Base-by-base conservation (phyloP, 495 filamentous ascomycete genomes). In the Penicillium paxilli region DNA sequence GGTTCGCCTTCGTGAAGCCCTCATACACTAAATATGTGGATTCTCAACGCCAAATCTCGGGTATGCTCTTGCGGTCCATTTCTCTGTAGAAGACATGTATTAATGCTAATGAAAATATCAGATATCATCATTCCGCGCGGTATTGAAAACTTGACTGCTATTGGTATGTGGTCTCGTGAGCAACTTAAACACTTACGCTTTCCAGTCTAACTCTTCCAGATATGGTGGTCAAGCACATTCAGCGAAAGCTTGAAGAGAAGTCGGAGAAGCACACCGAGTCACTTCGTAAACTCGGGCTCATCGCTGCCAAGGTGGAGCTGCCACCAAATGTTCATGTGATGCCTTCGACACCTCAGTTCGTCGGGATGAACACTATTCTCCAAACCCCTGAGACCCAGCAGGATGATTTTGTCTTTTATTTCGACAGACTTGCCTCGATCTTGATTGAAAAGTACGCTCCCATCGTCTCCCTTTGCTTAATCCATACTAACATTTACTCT, bases 361-460 rank as follows among this genome's bases (percentile, higher is more conserved):
- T 80, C 25, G 92, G 83, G 19, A 96, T 98, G 83, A 92, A 88
- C 69, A 96, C 92, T 0, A 87, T 97, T 46, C 83, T 98, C 24
- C 89, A 93, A 61, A 80, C 91, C 63, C 89, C 88, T 20, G 80
- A 87, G 37, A 93, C 88, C 1, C 73, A 85, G 10, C 82, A 87
- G 35, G 94, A 96, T 57, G 92, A 97, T 55, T 98, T 96, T 65
- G 90, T 96, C 49, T 98, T 97, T 69, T 96, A 96, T 68, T 96
- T 97, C 61, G 90, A 98, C 71, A 85, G 94, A 17, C 72, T 98
- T 30, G 81, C 87, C 2, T 83, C 85, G 1, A 72, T 97, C n/a
- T 77, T 98, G 6, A 83, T 98, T 24, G 92, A 97, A 68, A 83
- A 84, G 84, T 91, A 76, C 59, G 71, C 5, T 38, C 10, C 11